phyloP scores from a whole-genome alignment of 768 basidiomycete species.

The Dacryopinax spathularia region DNA sequence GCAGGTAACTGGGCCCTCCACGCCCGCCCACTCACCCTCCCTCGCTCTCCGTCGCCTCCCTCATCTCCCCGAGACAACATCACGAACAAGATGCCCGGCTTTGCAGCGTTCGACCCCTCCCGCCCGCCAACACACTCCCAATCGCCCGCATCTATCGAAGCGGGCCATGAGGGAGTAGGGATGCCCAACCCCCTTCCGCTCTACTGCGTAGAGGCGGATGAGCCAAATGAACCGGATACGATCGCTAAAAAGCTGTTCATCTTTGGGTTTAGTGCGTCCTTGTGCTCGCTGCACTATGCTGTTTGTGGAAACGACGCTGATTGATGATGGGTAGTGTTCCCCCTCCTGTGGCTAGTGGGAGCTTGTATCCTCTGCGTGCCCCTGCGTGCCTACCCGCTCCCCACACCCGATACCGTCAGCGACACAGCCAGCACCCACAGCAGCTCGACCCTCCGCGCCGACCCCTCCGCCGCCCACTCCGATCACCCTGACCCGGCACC shows the following conservation, averaged over 20 bases:
- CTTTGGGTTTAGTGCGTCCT: background rate
- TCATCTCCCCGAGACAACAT: background rate
- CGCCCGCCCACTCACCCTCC: background rate
- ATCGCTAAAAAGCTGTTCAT: background rate
- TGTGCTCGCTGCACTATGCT: background rate
- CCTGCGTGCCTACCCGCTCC: background rate
- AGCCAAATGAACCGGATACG: background rate
- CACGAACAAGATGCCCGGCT: too few species aligned
- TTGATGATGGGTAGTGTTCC: background rate
- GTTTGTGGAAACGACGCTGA: too few species aligned
- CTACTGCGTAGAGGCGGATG: background rate
- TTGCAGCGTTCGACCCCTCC: background rate
- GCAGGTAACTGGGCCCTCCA: background rate
- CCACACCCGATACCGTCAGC: background rate
- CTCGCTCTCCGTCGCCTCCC: background rate
- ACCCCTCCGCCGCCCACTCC: too few species aligned
- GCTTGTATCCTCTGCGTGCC: conserved; percentile 1
- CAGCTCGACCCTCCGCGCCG: background rate
- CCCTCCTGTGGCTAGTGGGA: background rate
- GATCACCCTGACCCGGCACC: too few species aligned
- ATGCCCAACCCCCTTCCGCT: background rate
- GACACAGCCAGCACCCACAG: background rate
- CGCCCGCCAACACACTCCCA: background rate
- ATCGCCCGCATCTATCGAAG: background rate
- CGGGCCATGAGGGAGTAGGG: background rate